Percentiles rank a stretch among this genome's conserved stretches.
Conservation (phyloP, 139 green algal genomes). For the Pseudopediastrum boryanum region DNA sequence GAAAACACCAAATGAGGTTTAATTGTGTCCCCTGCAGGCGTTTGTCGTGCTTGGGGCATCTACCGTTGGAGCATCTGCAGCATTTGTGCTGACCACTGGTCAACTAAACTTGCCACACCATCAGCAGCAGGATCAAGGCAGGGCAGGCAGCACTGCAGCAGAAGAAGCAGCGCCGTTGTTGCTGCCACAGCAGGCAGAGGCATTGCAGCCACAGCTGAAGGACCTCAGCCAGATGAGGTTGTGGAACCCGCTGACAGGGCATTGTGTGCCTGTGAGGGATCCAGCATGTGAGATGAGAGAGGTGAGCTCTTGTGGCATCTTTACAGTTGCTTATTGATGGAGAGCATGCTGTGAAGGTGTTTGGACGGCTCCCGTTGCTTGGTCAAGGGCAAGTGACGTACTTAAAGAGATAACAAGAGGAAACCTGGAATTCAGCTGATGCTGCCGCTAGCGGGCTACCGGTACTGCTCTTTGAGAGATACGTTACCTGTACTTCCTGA, state of each 20-base stretch:
- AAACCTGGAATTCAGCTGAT: too few species aligned
- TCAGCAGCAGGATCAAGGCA: background rate
- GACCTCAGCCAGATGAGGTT: slow-evolving; percentile 46
- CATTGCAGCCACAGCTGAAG: background rate
- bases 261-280: slow-evolving; percentile 48
- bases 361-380: too few species aligned
- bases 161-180: background rate
- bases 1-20: too few species aligned
- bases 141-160: background rate
- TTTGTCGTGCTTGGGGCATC: slow-evolving; percentile 62
- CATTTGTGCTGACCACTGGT: slow-evolving; percentile 65
- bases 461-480: too few species aligned
- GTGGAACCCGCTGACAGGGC: slow-evolving; percentile 66
- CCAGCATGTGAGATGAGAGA: slow-evolving; percentile 54
- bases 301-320: too few species aligned
- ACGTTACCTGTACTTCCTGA: too few species aligned
- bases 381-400: too few species aligned
- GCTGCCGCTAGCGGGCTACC: too few species aligned
- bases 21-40: slow-evolving; percentile 40
- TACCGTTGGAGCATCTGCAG: slow-evolving; percentile 32
- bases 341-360: too few species aligned
- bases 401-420: too few species aligned
- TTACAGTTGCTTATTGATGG: too few species aligned
- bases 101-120: background rate
- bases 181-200: background rate